These are phyloP conservation scores for Dictyostelium capitatum DNA, from an alignment of 78 protist species.

Conservation along the genomic window DNA sequence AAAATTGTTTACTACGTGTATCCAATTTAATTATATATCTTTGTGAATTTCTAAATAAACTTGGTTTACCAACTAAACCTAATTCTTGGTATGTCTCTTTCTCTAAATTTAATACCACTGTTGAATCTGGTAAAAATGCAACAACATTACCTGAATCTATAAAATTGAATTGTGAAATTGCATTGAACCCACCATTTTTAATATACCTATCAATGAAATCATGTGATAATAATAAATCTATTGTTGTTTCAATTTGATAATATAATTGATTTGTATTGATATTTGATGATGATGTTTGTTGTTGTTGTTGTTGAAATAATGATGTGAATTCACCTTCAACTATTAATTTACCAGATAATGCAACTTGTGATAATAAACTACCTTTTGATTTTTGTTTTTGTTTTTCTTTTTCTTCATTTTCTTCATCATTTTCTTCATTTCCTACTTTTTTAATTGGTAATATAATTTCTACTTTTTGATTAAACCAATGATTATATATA, in stretches of 20 bases:
- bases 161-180: slow-evolving; percentile 34
- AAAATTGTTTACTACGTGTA: slow-evolving; percentile 1
- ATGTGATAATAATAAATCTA: slow-evolving; percentile 30
- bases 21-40: slow-evolving; percentile 50
- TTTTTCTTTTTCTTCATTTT: background rate
- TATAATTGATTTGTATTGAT: background rate
- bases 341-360: background rate
- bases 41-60: background rate
- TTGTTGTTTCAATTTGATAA: slow-evolving; percentile 34
- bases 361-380: slow-evolving; percentile 45
- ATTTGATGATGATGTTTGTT: background rate
- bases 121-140: slow-evolving; percentile 62
- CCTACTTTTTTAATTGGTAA: slow-evolving; percentile 21
- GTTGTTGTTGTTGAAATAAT: background rate
- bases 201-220: slow-evolving; percentile 30
- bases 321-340: slow-evolving; percentile 22
- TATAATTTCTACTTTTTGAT: slow-evolving; percentile 43
- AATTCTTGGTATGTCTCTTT: slow-evolving; percentile 66
- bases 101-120: slow-evolving; percentile 43
- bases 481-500: slow-evolving; percentile 48
- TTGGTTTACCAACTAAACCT: slow-evolving; percentile 31
- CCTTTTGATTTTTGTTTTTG: background rate
- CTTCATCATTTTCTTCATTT: background rate
- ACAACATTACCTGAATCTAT: slow-evolving; percentile 69
- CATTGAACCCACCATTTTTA: slow-evolving; percentile 54